Evolutionary conservation across 768 basidiomycete genomes (phyloP), one percentile per base, ranked within the genome.

Genomic region (Austroboletus festivus): DNA sequence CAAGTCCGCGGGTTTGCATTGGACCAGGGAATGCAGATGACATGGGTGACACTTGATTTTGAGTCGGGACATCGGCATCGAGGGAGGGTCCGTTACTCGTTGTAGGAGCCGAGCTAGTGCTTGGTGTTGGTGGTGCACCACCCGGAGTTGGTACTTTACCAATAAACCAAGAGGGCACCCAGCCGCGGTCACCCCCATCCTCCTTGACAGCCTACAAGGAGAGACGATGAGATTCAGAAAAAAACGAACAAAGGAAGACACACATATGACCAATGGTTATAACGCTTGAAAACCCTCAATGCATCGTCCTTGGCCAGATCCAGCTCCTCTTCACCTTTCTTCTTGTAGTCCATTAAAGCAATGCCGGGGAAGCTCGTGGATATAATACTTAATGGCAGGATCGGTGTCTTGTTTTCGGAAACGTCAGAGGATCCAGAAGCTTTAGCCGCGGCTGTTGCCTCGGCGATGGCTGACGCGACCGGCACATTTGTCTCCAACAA

Each of bases 111-210:
- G 75, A 63, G 55, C 68, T 74, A 69, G 79, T 50, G 76, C 57
- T 76, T 61, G 65, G 82, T 57, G 70, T 83, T 60, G 47, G 78
- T 63, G 52, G 78, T 63, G 65, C 71, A 7, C 65, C 72, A 7
- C 67, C 60, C 0, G 70, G 62, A 5, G 76, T 65, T 5, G 77
- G 73, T 22, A 89, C 82, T 67, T 94, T 96, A 44, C 93, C 93
- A 52, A 95, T 92, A 64, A 91, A 95, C 95, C 95, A 98, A 20
- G 91, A 93, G 6, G 94, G 94, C 20, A 96, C 92, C 95, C 95
- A 98, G 31, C 95, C 95, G 53, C 95, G 82, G 68, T 93, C 89
- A 38, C 95, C 95, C 19, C 85, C 84, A 13, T 89, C 86, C 62
- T 96, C 90, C 68, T 94, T 93, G 61, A 97, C 92, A 54, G 91